Base-by-base conservation (phyloP, 1,284 basidiomycete species). In the Papiliotrema terrestris region DNA sequence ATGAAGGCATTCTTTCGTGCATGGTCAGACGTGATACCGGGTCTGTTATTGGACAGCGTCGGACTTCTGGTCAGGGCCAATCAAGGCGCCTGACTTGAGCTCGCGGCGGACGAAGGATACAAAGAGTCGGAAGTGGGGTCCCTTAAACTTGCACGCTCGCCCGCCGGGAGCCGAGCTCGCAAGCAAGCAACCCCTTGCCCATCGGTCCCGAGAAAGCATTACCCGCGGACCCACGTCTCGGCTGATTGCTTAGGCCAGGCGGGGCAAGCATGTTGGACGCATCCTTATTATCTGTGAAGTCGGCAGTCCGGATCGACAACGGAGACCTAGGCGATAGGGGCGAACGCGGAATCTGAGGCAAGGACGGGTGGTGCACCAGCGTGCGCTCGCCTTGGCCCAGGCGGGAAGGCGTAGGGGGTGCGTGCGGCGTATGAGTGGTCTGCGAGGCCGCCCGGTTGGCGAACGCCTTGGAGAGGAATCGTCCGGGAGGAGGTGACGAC, bases 381-480 rank as follows among this genome's bases (percentile, higher is more conserved):
- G 45, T 47, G 9, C 42, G 26, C n/a, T 36, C 49, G 41, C 37
- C 49, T 22, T 35, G 35, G 26, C 55, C 51, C 19, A 60, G 45
- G 22, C 57, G 39, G 2, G 55, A 55, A 2, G 65, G 57, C 17
- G 64, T 58, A 1, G 53, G 51, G 36, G 55, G 52, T 20, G 52
- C 26, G 44, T 50, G 54, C 43, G 29, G 54, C 29, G 50, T 51
- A 60, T 20, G 29, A 5, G 29, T 6, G 11, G 29, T 32, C 29
- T 32, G 29, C 29, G 48, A 45, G 3, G 41, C 22, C 13, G 52
- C 38, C 2, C 44, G 44, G 22, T 51, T 42, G 25, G 44, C 25
- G 52, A 66, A 69, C 29, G 66, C 57, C 45, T 67, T 63, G 43
- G 65, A 50, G 23, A 67, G n/a, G 55, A 65, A 67, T 14, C 41